Evolutionary conservation across 805 yeast species (phyloP).

Genomic region (Saccharomycopsis lassenensis): DNA sequence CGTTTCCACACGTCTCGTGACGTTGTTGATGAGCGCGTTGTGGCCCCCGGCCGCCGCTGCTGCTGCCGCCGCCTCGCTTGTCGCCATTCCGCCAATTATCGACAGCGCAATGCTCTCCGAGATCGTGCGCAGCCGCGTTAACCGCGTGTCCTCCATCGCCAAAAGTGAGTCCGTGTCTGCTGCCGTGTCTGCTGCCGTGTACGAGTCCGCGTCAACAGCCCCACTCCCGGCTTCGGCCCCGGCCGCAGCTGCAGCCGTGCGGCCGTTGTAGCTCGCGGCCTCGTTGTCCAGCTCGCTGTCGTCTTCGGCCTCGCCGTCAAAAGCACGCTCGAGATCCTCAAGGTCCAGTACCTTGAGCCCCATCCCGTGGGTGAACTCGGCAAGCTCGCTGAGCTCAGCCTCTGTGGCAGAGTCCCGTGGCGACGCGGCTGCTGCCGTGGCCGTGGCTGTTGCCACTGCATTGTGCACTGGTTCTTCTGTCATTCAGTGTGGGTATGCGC

Average conservation of each 20-base stretch:
- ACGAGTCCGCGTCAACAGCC: constrained; percentile 17
- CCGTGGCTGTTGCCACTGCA: constrained; percentile 6
- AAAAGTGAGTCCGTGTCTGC: constrained; percentile 46
- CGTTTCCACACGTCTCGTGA: neutral
- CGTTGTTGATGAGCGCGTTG: neutral
- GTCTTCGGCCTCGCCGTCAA: neutral
- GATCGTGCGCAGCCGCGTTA: constrained; percentile 35
- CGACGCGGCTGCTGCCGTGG: neutral
- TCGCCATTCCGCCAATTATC: constrained; percentile 10
- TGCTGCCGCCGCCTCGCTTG: neutral
- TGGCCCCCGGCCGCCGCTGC: neutral
- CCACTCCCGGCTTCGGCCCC: constrained; percentile 20
- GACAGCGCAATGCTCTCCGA: constrained; percentile 12
- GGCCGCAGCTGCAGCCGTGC: constrained; percentile 17
- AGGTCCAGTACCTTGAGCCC: no score
- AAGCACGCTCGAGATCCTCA: neutral
- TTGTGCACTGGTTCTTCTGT: no score
- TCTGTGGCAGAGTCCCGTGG: no score
- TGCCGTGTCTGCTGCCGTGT: constrained; percentile 31
- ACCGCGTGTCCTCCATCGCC: constrained; percentile 52
- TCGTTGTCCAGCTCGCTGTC: neutral
- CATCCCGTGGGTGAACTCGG: no score
- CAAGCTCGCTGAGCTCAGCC: no score
- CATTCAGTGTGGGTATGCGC: no score
- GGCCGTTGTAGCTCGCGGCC: constrained; percentile 2